phyloP scores from a whole-genome alignment of 1,139 yeast species.

The Meyerozyma sp. region DNA sequence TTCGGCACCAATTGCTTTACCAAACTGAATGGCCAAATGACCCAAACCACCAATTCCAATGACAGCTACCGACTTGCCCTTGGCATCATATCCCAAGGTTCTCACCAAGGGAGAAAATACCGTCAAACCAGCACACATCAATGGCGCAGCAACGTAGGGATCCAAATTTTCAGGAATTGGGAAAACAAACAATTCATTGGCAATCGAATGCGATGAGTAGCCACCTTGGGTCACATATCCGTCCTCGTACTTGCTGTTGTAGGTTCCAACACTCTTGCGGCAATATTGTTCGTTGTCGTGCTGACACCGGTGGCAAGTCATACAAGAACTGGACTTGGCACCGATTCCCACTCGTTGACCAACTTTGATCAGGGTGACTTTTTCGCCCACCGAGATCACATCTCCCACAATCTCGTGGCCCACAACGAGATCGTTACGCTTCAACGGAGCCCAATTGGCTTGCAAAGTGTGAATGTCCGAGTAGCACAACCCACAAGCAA shows the following conservation, averaged over 20 bases:
- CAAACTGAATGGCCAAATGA: slow-evolving; percentile 38
- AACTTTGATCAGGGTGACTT: slow-evolving; percentile 39
- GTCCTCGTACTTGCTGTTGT: slow-evolving; percentile 29
- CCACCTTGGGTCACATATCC: slow-evolving; percentile 52
- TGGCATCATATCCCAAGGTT: slow-evolving; percentile 23
- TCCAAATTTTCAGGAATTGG: slow-evolving; percentile 51
- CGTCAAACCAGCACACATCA: slow-evolving; percentile 66
- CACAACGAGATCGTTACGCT: slow-evolving; percentile 24
- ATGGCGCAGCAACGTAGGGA: slow-evolving; percentile 51
- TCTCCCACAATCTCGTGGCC: slow-evolving; percentile 56
- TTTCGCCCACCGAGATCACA: slow-evolving; percentile 46
- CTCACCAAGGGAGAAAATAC: slow-evolving; percentile 51
- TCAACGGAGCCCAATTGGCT: slow-evolving; percentile 37
- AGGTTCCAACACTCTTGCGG: slow-evolving; percentile 35
- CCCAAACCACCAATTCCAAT: slow-evolving; percentile 46
- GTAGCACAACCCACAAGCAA: slow-evolving; percentile 60
- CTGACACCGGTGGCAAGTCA: slow-evolving; percentile 42
- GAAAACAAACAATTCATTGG: slow-evolving; percentile 48
- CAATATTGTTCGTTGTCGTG: slow-evolving; percentile 49
- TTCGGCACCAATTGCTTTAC: slow-evolving; percentile 37
- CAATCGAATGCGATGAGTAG: slow-evolving; percentile 52
- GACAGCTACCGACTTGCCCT: slow-evolving; percentile 41
- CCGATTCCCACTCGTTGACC: slow-evolving; percentile 67
- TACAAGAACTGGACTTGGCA: slow-evolving; percentile 47
- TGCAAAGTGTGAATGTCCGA: slow-evolving; percentile 46